A percentile compares a stretch with the other conserved stretches of the same genome.
phyloP scores from a whole-genome alignment of 768 basidiomycete genomes.

The Trichaptum fuscoviolaceum region DNA sequence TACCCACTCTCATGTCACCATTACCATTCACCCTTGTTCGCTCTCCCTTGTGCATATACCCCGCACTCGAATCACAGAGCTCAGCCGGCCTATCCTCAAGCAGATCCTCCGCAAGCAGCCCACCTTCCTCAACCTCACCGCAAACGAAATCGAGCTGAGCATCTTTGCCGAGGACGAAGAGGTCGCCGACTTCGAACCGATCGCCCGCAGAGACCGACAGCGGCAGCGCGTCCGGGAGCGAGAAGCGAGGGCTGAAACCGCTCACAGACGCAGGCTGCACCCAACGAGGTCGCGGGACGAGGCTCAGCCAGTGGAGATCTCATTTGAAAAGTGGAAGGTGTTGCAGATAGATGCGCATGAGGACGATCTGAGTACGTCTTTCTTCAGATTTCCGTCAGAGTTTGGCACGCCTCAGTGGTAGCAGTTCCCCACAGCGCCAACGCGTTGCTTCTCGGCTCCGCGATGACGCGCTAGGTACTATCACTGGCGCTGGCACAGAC shows the following conservation, averaged over 20 bases:
- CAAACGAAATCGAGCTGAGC: conserved; percentile 75
- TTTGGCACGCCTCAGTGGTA: conserved; percentile 11
- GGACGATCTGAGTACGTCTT: conserved; percentile 53
- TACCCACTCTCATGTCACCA: conserved; percentile 36
- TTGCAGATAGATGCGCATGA: conserved; percentile 79
- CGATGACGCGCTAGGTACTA: background rate
- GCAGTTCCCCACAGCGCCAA: background rate
- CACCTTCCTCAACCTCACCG: conserved; percentile 68
- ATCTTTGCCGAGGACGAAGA: conserved; percentile 59
- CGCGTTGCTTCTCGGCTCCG: background rate
- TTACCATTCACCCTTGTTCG: conserved; percentile 65
- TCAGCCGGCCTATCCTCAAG: conserved; percentile 58
- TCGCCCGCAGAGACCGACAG: conserved; percentile 53
- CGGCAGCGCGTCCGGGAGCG: conserved; percentile 37
- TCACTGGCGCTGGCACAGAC: background rate
- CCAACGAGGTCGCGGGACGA: background rate
- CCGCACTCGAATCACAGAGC: conserved; percentile 53
- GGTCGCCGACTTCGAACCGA: conserved; percentile 54
- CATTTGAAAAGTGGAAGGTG: conserved; percentile 71
- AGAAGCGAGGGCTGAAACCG: conserved; percentile 26
- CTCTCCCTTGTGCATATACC: conserved; percentile 74
- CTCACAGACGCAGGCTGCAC: conserved; percentile 3
- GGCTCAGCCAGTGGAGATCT: conserved; percentile 50
- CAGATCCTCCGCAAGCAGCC: conserved; percentile 65
- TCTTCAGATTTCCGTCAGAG: conserved; percentile 7